Evolutionary conservation across 2,329 filamentous ascomycete genomes (phyloP), one percentile per base, ranked within the genome.

Genomic region (Berkeleyomyces rouxiae): DNA sequence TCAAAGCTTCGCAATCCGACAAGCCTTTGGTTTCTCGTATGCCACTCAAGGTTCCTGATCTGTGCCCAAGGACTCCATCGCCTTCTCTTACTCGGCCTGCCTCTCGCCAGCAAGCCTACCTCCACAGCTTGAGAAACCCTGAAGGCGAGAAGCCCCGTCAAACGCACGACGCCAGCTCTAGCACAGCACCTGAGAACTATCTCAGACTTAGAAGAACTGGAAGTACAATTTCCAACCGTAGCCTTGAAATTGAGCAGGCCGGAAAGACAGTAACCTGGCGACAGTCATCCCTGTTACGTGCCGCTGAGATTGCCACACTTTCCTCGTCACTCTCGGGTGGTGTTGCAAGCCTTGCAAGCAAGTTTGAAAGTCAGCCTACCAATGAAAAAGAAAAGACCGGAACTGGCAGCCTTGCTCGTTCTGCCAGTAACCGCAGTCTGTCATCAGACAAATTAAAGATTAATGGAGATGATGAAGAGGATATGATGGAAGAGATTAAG

Each of bases 301-400:
- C 61, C 6, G 23, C 39, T 31, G 59, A 65, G 59, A 67, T 60
- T 65, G 70, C 66, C 62, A 67, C 66, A 65, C 70, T 65, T 63
- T 70, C 65, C 61, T 69, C 66, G 61, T 70, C 67, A 9, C 63
- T 67, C 46, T 51, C 58, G 2, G 72, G 71, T 13, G 72, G 71
- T 31, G 71, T 72, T 16, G 68, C 72, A n/a, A 67, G 71, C 40
- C 67, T 74, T 53, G 69, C 71, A 39, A 70, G 73, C 61, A 73
- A 70, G 63, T 72, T 72, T 65, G 71, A 70, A 23, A 70, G 65
- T 39, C 62, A 62, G 44, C 13, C 53, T 7, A 31, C 33, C n/a
- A 11, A 13, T 31, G 46, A 59, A n/a, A 31, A 31, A 13, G 58
- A 37, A 13, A 47, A 59, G 10, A 7, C 55, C 11, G 23, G 40